A percentile compares a stretch with the other conserved stretches of the same genome.
These are phyloP conservation scores for Alternaria longipes DNA, from an alignment of 2,329 filamentous ascomycete species.

Conservation along the genomic window DNA sequence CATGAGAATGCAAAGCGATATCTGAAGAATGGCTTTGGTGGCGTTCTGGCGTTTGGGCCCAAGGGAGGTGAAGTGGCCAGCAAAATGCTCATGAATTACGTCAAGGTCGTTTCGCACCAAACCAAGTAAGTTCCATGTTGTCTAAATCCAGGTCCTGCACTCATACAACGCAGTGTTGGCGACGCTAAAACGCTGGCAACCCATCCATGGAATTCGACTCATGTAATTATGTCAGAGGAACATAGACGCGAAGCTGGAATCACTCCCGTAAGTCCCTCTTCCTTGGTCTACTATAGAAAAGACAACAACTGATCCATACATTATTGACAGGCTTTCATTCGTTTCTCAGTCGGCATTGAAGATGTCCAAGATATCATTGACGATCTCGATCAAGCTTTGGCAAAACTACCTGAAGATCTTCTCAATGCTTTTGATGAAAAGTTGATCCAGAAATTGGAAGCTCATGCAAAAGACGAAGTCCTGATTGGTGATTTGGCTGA, in stretches of 20 bases:
- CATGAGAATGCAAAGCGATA: slow-evolving; percentile 29
- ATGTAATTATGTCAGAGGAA: slow-evolving; percentile 35
- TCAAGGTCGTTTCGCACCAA: slow-evolving; percentile 1
- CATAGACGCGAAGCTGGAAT: slow-evolving; percentile 15
- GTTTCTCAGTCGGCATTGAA: slow-evolving; percentile 30
- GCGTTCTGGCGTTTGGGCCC: slow-evolving; percentile 35
- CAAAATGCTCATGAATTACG: slow-evolving; percentile 3
- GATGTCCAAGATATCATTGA: slow-evolving; percentile 34
- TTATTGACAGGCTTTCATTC: slow-evolving; percentile 22
- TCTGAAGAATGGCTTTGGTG: slow-evolving; percentile 33
- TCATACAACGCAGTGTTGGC: slow-evolving; percentile 28
- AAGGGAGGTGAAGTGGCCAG: not conserved
- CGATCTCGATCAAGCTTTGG: slow-evolving; percentile 35
- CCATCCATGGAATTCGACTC: slow-evolving; percentile 40
- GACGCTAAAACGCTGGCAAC: slow-evolving; percentile 45
- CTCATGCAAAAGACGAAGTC: not conserved
- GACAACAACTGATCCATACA: slow-evolving; percentile 32
- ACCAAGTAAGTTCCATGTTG: slow-evolving; percentile 5
- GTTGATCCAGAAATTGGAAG: not conserved
- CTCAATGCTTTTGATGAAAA: not conserved
- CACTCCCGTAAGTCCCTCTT: not conserved
- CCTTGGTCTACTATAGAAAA: slow-evolving; percentile 8
- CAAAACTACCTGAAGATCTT: slow-evolving; percentile 11
- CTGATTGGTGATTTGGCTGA: not conserved
- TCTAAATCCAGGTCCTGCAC: not conserved